A percentile compares a stretch with the other conserved stretches of the same genome.
phyloP scores from a whole-genome alignment of 148 eudicot genomes.

The Amaranthus hypochondriacus region DNA sequence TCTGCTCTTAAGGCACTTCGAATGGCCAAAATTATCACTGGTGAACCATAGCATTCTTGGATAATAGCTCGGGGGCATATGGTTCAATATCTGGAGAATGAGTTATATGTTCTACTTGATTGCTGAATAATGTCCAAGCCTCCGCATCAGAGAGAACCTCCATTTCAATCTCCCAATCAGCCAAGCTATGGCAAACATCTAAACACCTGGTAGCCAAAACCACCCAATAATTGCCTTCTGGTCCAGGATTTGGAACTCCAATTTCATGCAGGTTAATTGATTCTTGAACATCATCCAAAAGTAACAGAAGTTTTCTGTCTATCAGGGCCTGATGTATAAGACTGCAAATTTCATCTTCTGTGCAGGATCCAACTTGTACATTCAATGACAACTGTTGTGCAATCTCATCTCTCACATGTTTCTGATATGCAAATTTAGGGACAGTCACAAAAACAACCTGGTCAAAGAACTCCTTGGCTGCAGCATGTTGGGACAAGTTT shows the following conservation, averaged over 20 bases:
- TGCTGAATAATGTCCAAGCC: constrained; percentile 19
- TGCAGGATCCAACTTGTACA: neutral
- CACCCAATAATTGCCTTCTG: constrained; percentile 7
- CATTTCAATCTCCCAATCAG: constrained; percentile 9
- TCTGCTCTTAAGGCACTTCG: constrained; percentile 23
- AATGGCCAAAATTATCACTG: constrained; percentile 18
- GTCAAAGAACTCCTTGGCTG: constrained; percentile 5
- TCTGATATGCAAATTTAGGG: constrained; percentile 9
- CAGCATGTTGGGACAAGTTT: constrained; percentile 15
- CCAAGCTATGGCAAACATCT: constrained; percentile 4
- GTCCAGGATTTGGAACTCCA: constrained; percentile 16
- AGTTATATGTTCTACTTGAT: constrained; percentile 11
- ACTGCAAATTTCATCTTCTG: constrained; percentile 12
- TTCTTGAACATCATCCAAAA: constrained; percentile 28
- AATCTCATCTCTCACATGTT: constrained; percentile 19
- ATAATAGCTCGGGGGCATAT: constrained; percentile 21
- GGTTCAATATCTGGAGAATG: constrained; percentile 21
- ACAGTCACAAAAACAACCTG: constrained; percentile 21
- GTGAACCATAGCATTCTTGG: constrained; percentile 15
- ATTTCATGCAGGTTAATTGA: constrained; percentile 22
- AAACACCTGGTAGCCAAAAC: constrained; percentile 14
- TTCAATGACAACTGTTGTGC: constrained; percentile 18
- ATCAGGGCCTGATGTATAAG: constrained; percentile 1
- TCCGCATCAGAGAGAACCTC: constrained; percentile 16
- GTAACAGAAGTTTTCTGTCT: constrained; percentile 2